Base-by-base conservation (phyloP, 1,284 basidiomycete genomes). In the Rhodotorula sp. region DNA sequence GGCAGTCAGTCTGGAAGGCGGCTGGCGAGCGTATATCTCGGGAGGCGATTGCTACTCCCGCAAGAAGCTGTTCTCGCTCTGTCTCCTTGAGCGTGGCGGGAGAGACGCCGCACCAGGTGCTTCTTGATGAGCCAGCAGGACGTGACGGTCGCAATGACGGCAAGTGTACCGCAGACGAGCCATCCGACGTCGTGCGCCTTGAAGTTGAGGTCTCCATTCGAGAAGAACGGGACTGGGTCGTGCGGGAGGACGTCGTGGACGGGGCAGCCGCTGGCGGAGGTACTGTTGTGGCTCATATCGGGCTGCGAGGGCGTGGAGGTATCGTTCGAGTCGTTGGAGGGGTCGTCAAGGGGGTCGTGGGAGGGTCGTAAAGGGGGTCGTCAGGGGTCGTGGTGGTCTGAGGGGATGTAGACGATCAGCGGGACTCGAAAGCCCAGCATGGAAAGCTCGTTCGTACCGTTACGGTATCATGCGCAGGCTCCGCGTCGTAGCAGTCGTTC, bases 111-210 rank as follows among this genome's bases (percentile, higher is more conserved):
- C 13, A 66, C 84, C 37, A 91, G 82, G 80, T 92, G 90, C 79
- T 88, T 88, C 80, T 84, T 83, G 65, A 91, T 86, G 44, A 91
- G 84, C 89, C 90, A 91, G 71, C 87, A 83, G 0, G 89, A 90
- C n/a, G 84, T 82, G 27, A 82, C 78, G 6, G 84, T 84, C 7
- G 89, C 85, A 34, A 88, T 75, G 21, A 87, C 57, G 1, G 88
- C 55, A 32, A 91, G 88, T 74, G 85, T 83, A 3, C 87, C 88
- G 59, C 86, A 84, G 48, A 90, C 80, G 60, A 91, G 86, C 89
- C 90, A 91, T 4, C 90, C 90, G 70, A 91, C 85, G 61, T 78
- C 66, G 70, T 77, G 72, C 37, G 76, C 73, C 84, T 89, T 87
- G 73, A 90, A 84, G 44, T 86, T 84, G 59, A 90, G 75, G 70